These are phyloP conservation scores for Prunus davidiana DNA, from an alignment of 306 rosid genomes.

Conservation along the genomic window DNA sequence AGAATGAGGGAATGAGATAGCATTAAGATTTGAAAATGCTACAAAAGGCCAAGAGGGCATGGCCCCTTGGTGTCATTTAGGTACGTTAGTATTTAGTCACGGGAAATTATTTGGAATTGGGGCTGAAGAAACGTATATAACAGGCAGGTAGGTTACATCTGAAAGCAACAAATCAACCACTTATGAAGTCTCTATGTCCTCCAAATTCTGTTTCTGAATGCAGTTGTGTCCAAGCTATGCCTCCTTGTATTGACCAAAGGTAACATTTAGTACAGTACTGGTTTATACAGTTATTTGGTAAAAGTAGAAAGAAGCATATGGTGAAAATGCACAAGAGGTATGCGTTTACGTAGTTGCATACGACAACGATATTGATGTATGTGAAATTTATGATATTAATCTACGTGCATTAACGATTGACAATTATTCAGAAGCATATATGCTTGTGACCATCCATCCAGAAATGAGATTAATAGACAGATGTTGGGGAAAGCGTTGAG, in stretches of 20 bases:
- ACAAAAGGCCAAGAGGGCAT: background rate
- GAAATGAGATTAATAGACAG: background rate
- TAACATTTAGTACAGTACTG: too few species aligned
- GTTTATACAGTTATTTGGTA: too few species aligned
- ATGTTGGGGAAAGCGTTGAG: background rate
- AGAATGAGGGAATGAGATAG: background rate
- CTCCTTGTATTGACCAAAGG: background rate
- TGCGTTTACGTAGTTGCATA: too few species aligned
- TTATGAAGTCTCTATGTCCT: background rate
- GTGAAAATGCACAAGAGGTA: background rate
- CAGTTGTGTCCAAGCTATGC: background rate
- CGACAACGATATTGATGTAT: too few species aligned
- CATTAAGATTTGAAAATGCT: background rate
- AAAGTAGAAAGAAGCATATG: too few species aligned
- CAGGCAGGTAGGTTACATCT: background rate
- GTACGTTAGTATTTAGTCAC: background rate
- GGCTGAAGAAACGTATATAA: background rate
- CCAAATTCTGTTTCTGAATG: background rate
- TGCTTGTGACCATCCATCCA: background rate
- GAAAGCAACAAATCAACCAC: slow-evolving; percentile 4
- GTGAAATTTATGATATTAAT: too few species aligned
- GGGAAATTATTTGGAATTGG: background rate
- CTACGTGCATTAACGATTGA: too few species aligned
- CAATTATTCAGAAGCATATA: background rate
- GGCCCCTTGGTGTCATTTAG: background rate